A percentile compares a stretch with the other conserved stretches of the same genome.
These are phyloP conservation scores for Protomyces pachydermus DNA, from an alignment of 1,139 yeast species.

Conservation along the genomic window DNA sequence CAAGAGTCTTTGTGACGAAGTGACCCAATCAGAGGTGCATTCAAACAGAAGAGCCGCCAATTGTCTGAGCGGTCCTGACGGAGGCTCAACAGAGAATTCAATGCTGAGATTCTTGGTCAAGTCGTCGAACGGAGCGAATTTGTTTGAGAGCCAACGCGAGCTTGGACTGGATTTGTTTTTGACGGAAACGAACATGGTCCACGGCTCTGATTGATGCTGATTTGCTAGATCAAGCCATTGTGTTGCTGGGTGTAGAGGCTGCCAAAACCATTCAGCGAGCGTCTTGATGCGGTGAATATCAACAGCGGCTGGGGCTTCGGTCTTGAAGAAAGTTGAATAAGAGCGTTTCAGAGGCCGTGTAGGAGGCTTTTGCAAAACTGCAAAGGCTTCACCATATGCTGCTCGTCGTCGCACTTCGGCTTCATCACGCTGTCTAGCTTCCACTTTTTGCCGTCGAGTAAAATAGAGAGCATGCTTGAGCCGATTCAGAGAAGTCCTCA, in stretches of 20 bases:
- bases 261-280: slow-evolving; percentile 10
- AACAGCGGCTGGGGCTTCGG: background rate
- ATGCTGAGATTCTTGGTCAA: background rate
- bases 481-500: background rate
- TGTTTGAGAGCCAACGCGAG: slow-evolving; percentile 3
- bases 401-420: slow-evolving; percentile 1
- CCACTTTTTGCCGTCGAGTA: background rate
- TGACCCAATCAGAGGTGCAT: background rate
- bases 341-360: background rate
- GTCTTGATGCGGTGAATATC: background rate
- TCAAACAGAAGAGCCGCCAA: slow-evolving; percentile 8
- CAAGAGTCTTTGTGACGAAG: background rate
- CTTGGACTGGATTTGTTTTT: background rate
- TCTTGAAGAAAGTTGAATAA: background rate
- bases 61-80: background rate
- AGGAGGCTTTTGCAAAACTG: background rate
- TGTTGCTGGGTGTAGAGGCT: background rate
- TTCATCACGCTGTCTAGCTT: background rate
- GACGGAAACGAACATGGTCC: background rate
- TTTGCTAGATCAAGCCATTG: background rate
- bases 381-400: slow-evolving; percentile 1
- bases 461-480: background rate
- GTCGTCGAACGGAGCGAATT: background rate
- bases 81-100: background rate
- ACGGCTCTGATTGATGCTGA: background rate